Percentiles rank a stretch among this genome's conserved stretches.
Conservation (phyloP, 768 basidiomycete species). For the Rhizopogon vinicolor region DNA sequence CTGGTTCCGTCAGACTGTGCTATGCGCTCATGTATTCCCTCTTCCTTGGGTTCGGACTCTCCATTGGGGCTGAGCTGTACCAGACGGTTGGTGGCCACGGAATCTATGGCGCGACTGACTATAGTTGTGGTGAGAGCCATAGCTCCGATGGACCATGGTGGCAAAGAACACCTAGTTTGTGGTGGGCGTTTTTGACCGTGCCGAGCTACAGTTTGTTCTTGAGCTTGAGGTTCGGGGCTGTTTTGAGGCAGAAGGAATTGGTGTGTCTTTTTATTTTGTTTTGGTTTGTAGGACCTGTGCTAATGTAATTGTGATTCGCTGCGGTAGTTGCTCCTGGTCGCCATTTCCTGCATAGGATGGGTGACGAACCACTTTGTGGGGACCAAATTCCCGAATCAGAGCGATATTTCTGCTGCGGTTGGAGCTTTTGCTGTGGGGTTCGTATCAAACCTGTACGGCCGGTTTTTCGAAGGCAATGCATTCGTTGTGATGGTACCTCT, state of each 20-base stretch:
- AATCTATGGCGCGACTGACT: slow-evolving; percentile 52
- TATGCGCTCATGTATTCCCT: slow-evolving; percentile 79
- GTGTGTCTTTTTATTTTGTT: slow-evolving; percentile 27
- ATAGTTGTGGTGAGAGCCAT: slow-evolving; percentile 56
- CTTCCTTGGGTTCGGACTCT: slow-evolving; percentile 75
- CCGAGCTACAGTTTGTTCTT: slow-evolving; percentile 66
- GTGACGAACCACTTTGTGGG: slow-evolving; percentile 66
- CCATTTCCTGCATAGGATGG: slow-evolving; percentile 70
- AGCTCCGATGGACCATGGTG: slow-evolving; percentile 64
- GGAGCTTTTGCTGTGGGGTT: slow-evolving; percentile 83
- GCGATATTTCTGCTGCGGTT: slow-evolving; percentile 74
- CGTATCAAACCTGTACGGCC: slow-evolving; percentile 72
- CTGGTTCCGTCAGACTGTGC: slow-evolving; percentile 80
- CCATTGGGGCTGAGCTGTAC: slow-evolving; percentile 73
- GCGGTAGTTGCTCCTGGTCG: slow-evolving; percentile 44
- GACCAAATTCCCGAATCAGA: slow-evolving; percentile 56
- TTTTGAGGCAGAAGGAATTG: slow-evolving; percentile 52
- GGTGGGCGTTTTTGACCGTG: slow-evolving; percentile 74
- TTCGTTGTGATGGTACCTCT: slow-evolving; percentile 72
- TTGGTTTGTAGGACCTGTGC: neutral
- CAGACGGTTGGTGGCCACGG: slow-evolving; percentile 44
- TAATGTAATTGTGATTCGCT: neutral
- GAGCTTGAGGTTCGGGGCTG: slow-evolving; percentile 61
- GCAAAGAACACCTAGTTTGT: slow-evolving; percentile 60
- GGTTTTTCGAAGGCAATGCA: slow-evolving; percentile 67